Conservation (phyloP, 2,329 filamentous ascomycete genomes). For the Phaeophleospora eucalypticola region DNA sequence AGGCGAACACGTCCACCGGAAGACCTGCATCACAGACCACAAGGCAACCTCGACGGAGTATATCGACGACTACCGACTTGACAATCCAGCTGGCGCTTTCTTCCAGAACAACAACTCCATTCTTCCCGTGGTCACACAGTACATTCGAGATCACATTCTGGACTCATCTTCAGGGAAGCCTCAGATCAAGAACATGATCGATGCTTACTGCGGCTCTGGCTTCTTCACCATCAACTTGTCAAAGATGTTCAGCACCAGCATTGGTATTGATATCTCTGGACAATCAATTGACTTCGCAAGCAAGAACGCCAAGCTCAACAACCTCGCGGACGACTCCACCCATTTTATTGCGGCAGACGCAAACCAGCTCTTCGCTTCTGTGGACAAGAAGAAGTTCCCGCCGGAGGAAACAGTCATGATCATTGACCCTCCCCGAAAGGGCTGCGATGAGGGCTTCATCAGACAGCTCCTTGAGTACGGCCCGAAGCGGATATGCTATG, state of each 20-base stretch:
- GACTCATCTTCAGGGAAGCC: constrained; percentile 25
- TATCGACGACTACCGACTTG: constrained; percentile 77
- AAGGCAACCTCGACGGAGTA: constrained; percentile 84
- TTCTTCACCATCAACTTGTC: constrained; percentile 96
- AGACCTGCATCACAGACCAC: constrained; percentile 82
- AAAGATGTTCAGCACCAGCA: constrained; percentile 69
- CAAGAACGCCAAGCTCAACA: constrained; percentile 73
- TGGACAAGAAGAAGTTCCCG: constrained; percentile 56
- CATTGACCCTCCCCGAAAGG: constrained; percentile 93
- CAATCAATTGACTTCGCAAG: constrained; percentile 75
- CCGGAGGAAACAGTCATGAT: constrained; percentile 85
- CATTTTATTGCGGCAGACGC: constrained; percentile 89
- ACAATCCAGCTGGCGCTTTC: constrained; percentile 88
- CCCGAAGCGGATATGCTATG: constrained; percentile 80
- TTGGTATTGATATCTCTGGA: constrained; percentile 85
- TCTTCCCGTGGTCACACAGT: constrained; percentile 77
- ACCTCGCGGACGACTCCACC: constrained; percentile 62
- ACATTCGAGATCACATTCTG: constrained; percentile 76
- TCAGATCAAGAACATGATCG: constrained; percentile 79
- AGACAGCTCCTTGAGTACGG: constrained; percentile 73
- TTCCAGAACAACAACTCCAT: constrained; percentile 99
- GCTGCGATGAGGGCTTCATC: constrained; percentile 82
- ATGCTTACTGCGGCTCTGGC: constrained; percentile 95
- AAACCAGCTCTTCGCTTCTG: constrained; percentile 70
- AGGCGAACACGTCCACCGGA: constrained; percentile 67